Percentiles rank a stretch among this genome's conserved stretches.
These are phyloP conservation scores for Fusarium sp. DNA, from an alignment of 2,329 filamentous ascomycete species.

Conservation along the genomic window DNA sequence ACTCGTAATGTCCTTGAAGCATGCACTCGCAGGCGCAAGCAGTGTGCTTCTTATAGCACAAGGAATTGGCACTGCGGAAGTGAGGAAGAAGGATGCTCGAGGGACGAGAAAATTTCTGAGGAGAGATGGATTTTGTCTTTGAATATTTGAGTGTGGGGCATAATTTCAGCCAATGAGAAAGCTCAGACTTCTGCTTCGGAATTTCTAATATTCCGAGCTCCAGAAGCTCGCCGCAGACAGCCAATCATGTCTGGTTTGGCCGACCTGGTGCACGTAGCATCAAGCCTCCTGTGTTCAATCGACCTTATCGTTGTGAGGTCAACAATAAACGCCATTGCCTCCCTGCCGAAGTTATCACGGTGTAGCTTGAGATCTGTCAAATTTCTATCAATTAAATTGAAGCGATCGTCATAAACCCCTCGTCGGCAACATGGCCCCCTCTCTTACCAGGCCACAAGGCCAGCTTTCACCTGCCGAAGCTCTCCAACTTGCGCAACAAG, in stretches of 20 bases:
- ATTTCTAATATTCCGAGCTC: conserved; percentile 9
- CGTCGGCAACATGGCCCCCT: conserved; percentile 60
- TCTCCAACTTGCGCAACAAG: conserved; percentile 71
- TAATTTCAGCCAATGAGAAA: background rate
- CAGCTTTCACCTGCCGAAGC: conserved; percentile 69
- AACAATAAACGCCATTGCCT: conserved; percentile 16
- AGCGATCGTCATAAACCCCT: conserved; percentile 16
- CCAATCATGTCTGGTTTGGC: conserved; percentile 38
- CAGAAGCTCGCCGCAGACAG: background rate
- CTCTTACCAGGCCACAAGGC: conserved; percentile 69
- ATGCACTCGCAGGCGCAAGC: conserved; percentile 45
- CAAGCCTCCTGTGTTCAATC: conserved; percentile 40
- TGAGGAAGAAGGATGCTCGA: conserved; percentile 40
- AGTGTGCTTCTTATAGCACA: conserved; percentile 37
- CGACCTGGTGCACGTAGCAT: conserved; percentile 28
- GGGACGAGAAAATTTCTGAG: conserved; percentile 40
- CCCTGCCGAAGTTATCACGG: background rate
- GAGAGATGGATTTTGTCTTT: conserved; percentile 44
- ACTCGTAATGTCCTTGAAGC: conserved; percentile 35
- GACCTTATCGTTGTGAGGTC: conserved; percentile 29
- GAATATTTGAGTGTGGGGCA: conserved; percentile 33
- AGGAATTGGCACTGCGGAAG: conserved; percentile 32
- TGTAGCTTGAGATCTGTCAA: background rate
- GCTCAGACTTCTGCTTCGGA: background rate
- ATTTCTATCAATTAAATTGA: background rate